Evolutionary conservation across 179 eudicot genomes (phyloP).

Genomic region (Silene vulgaris): DNA sequence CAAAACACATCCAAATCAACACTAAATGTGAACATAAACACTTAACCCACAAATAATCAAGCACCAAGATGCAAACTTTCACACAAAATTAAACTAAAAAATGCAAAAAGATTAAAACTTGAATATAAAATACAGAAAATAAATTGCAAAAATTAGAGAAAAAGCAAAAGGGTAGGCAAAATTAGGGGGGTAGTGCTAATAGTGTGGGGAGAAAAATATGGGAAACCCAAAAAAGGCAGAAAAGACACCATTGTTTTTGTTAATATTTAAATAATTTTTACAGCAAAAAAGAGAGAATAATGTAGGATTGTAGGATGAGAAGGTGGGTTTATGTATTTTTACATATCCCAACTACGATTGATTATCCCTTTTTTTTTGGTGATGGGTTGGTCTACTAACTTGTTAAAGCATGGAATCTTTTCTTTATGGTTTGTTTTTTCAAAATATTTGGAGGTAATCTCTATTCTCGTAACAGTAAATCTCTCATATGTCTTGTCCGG

Average conservation of each 20-base stretch:
- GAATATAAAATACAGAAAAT: background rate
- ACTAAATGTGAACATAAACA: background rate
- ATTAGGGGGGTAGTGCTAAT: background rate
- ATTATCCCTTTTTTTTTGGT: background rate
- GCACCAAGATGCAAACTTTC: background rate
- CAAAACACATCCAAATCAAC: conserved; percentile 10
- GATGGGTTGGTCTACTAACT: background rate
- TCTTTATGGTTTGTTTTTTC: conserved; percentile 22
- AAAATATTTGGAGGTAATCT: background rate
- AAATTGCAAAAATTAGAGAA: background rate
- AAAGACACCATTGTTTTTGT: conserved; percentile 25
- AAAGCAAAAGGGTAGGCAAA: conserved; percentile 12
- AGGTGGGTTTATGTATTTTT: conserved; percentile 15
- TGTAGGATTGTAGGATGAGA: conserved; percentile 10
- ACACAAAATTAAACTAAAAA: background rate
- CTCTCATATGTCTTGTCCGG: too few species aligned
- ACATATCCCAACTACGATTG: background rate
- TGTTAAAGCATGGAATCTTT: conserved; percentile 36
- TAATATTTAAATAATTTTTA: conserved; percentile 13
- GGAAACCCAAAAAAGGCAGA: conserved; percentile 28
- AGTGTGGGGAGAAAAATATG: conserved; percentile 25
- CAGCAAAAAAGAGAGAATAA: conserved; percentile 31
- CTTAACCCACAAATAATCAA: background rate
- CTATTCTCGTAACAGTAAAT: too few species aligned
- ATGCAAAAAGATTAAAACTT: background rate